Base-by-base conservation (phyloP, 441 rosid genomes). In the Arabidopsis hybrid region DNA sequence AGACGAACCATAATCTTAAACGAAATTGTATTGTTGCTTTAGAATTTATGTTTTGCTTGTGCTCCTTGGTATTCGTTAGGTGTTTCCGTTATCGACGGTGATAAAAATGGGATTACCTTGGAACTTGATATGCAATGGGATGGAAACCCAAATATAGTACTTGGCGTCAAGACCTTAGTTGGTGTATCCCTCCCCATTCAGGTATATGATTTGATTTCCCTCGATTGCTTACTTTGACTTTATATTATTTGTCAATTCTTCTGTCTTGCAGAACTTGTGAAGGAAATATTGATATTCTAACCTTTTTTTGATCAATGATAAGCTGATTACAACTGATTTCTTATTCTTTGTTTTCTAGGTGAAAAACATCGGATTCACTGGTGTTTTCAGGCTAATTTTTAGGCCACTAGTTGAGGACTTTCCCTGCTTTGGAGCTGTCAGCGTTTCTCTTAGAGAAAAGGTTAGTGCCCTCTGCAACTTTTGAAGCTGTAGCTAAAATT, bases 341-440 rank as follows among this genome's bases (percentile, higher is more conserved):
- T 62, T 40, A 47, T 62, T 16, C 40, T 77, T 45, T 62, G 60
- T 77, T 78, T 84, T 17, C 57, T 78, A 95, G 98, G 99, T 95
- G 74, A 93, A 93, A 84, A 81, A 93, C 79, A 84, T 91, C 84
- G 97, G 87, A 80, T 95, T 91, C 83, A 87, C 97, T 66, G 98
- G 99, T 85, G 94, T 95, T 82, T 95, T 95, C 88, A 91, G 98
- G 87, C 89, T 96, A 78, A 90, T 96, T 74, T 93, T 96, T 83
- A 93, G 85, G 83, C 99, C 99, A 56, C 81, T 93, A 40, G 98
- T 93, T 79, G 90, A 85, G 18, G 98, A 96, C 62, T 84, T 96
- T 71, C 99, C 99, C 63, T 88, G 99, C 79, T 96, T 96, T 81
- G 98, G 97, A 84, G 99, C 99, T 79, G 86, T 96, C 69, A 83